These are phyloP conservation scores for Solanum piurae DNA, from an alignment of 257 asterid genomes.

Conservation along the genomic window DNA sequence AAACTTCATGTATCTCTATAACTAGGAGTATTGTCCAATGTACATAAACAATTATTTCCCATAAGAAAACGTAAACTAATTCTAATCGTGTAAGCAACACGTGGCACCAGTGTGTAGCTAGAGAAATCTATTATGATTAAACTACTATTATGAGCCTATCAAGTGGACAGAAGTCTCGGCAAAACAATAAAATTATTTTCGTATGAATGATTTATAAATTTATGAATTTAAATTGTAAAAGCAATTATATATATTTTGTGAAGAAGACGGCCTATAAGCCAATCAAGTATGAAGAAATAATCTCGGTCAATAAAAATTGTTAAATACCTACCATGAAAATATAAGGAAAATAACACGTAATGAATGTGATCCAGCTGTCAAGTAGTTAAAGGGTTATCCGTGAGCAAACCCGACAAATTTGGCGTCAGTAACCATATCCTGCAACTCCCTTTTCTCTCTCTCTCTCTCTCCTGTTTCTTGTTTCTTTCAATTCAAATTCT, in stretches of 20 bases:
- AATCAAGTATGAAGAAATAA: not conserved
- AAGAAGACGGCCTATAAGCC: not conserved
- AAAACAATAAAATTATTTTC: not conserved
- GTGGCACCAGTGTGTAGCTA: not conserved
- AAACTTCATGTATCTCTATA: not conserved
- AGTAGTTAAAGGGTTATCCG: not conserved
- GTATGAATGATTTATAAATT: not conserved
- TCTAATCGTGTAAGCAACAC: not conserved
- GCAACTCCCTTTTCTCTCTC: not conserved
- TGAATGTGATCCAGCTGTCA: not conserved
- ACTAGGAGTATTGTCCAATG: not conserved
- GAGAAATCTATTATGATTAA: not conserved
- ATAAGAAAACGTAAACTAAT: not conserved
- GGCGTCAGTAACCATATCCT: conserved; percentile 15
- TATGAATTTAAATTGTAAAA: not conserved
- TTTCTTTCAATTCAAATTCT: not conserved
- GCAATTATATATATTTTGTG: not conserved
- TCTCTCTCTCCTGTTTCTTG: not conserved
- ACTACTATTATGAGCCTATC: not conserved
- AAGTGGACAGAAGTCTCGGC: not conserved
- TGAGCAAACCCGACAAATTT: conserved; percentile 2
- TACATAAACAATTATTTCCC: not conserved
- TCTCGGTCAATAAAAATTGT: not conserved
- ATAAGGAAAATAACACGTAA: not conserved
- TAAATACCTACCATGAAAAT: not conserved